Evolutionary conservation across 23 red algal genomes (phyloP).

Genomic region (Gracilaria caudata): DNA sequence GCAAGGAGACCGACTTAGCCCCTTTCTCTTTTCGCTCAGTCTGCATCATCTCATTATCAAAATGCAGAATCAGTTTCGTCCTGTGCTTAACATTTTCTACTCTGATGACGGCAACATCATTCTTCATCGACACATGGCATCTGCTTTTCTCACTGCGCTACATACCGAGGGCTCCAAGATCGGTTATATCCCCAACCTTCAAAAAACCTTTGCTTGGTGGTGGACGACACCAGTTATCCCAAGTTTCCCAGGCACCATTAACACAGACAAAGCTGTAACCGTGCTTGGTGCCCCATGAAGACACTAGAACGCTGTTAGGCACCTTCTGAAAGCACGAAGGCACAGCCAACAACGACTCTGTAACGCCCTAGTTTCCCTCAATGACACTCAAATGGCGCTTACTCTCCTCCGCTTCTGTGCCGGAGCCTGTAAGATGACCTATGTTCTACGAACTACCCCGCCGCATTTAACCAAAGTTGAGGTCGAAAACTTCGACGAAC

Average conservation of each 20-base stretch:
- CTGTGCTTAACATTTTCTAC: constrained; percentile 15
- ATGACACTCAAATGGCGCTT: neutral
- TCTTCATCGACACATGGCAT: neutral
- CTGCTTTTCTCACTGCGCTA: neutral
- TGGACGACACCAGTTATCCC: no score
- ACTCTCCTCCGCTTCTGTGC: constrained; percentile 14
- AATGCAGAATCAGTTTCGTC: neutral
- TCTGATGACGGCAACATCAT: constrained; percentile 14
- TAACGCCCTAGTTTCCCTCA: no score
- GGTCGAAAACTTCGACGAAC: neutral
- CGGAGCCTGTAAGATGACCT: constrained; percentile 4
- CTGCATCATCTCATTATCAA: constrained; percentile 23
- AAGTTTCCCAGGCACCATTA: no score
- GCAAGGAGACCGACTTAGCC: constrained; percentile 44
- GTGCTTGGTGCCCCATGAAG: no score
- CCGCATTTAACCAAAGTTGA: constrained; percentile 29
- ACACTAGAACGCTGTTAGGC: no score
- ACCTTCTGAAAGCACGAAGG: neutral
- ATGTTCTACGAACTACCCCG: constrained; percentile 31
- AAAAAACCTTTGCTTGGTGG: neutral
- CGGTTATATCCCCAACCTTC: neutral
- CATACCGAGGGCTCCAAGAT: neutral
- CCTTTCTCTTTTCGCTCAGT: constrained; percentile 4
- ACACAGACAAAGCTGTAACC: no score
- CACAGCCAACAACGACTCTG: neutral